phyloP scores from a whole-genome alignment of 768 basidiomycete genomes.

The Sutorius australiensis region DNA sequence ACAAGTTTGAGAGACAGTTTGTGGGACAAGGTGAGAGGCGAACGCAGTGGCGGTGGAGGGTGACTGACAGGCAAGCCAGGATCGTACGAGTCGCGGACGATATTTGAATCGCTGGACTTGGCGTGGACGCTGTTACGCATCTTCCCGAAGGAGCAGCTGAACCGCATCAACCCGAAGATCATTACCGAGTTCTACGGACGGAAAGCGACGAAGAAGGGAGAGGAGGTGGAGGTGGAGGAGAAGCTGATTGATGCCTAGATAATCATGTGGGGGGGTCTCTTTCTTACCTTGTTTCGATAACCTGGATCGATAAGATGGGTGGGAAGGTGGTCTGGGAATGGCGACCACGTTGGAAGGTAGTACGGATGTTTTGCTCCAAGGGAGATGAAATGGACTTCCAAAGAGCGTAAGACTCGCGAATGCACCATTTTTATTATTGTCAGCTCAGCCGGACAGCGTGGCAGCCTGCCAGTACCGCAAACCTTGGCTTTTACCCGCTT shows the following conservation, averaged over 20 bases:
- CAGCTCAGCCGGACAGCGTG: conserved; percentile 28
- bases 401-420: conserved; percentile 25
- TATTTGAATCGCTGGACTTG: conserved; percentile 96
- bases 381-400: conserved; percentile 18
- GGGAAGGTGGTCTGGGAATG: too few relatives aligned
- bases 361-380: conserved; percentile 6
- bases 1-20: conserved; percentile 96
- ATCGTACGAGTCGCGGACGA: conserved; percentile 89
- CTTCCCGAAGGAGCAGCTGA: conserved; percentile 98
- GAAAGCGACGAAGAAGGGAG: conserved; percentile 67
- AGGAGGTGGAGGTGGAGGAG: conserved; percentile 35
- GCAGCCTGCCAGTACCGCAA: conserved; percentile 27
- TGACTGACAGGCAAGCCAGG: conserved; percentile 43
- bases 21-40: conserved; percentile 80
- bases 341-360: not conserved
- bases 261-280: conserved; percentile 8
- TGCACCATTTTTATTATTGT: conserved; percentile 15
- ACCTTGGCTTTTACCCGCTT: conserved; percentile 20
- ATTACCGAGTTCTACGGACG: conserved; percentile 90
- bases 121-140: conserved; percentile 96
- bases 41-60: not conserved
- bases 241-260: conserved; percentile 64
- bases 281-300: too few relatives aligned
- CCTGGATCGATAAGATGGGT: conserved; percentile 22
- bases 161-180: conserved; percentile 97